Evolutionary conservation across 371 early-diverging fungal species (phyloP).

Genomic region (Synchytrium microbalum): DNA sequence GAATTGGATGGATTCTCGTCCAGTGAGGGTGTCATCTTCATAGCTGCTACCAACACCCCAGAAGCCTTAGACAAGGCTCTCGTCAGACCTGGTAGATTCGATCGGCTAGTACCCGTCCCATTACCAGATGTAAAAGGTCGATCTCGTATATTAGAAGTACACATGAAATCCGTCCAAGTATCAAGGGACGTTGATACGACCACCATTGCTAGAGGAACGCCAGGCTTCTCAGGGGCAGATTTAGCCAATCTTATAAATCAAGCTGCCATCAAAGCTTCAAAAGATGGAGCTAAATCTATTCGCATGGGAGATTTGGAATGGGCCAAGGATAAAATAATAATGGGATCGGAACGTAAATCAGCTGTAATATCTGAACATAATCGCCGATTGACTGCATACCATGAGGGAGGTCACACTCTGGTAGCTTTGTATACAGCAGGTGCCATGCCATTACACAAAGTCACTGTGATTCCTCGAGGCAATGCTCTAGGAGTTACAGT

Average conservation of each 20-base stretch:
- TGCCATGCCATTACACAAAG: conserved; percentile 96
- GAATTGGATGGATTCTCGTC: conserved; percentile 94
- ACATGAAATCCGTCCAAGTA: conserved; percentile 66
- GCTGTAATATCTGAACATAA: conserved; percentile 84
- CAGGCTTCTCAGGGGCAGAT: conserved; percentile 97
- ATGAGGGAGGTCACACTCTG: conserved; percentile 96
- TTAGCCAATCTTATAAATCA: conserved; percentile 92
- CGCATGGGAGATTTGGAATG: conserved; percentile 77
- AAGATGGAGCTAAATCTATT: conserved; percentile 61
- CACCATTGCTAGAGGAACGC: conserved; percentile 91
- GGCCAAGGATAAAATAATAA: conserved; percentile 95
- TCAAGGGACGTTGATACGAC: conserved; percentile 62
- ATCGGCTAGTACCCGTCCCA: conserved; percentile 91
- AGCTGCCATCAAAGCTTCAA: conserved; percentile 90
- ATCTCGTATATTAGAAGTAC: conserved; percentile 83
- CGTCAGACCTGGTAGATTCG: conserved; percentile 96
- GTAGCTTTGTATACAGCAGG: conserved; percentile 92
- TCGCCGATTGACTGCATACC: conserved; percentile 88
- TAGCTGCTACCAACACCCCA: conserved; percentile 99
- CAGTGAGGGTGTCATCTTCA: conserved; percentile 90
- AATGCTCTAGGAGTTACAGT: conserved; percentile 85
- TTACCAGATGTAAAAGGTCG: conserved; percentile 95
- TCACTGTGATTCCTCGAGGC: conserved; percentile 96
- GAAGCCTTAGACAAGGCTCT: conserved; percentile 96
- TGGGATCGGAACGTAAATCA: conserved; percentile 92